Percentiles rank a stretch among this genome's conserved stretches.
Evolutionary conservation across 768 basidiomycete genomes (phyloP).

Genomic region (Amanita thiersii): DNA sequence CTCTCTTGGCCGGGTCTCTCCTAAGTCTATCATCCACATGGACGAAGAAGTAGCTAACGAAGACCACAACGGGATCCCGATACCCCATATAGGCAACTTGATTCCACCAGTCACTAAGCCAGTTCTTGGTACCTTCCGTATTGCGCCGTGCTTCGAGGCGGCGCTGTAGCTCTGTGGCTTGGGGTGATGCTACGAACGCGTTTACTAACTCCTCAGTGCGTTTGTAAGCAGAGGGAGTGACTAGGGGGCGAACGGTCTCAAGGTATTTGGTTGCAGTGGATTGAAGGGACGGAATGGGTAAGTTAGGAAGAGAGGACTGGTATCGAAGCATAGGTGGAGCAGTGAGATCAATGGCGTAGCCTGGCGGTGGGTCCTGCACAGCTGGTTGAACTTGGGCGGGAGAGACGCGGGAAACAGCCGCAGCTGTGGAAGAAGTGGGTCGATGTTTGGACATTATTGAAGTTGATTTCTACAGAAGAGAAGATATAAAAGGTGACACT

Average conservation of each 20-base stretch:
- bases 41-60: slow-evolving; percentile 92
- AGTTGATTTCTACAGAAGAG: too few relatives aligned
- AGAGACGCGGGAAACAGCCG: too few relatives aligned
- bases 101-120: slow-evolving; percentile 99
- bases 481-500: too few relatives aligned
- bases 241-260: slow-evolving; percentile 71
- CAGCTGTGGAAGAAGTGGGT: not conserved
- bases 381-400: too few relatives aligned
- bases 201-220: slow-evolving; percentile 52
- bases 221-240: slow-evolving; percentile 54
- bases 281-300: slow-evolving; percentile 79
- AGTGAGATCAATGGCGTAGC: slow-evolving; percentile 40
- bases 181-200: slow-evolving; percentile 62
- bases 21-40: slow-evolving; percentile 61
- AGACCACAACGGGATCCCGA: slow-evolving; percentile 85
- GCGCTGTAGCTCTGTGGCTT: slow-evolving; percentile 64
- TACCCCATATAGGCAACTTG: slow-evolving; percentile 84
- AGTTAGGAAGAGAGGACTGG: slow-evolving; percentile 61
- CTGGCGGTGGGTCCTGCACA: slow-evolving; percentile 16
- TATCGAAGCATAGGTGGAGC: slow-evolving; percentile 65
- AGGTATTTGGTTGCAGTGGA: slow-evolving; percentile 88
- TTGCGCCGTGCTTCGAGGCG: slow-evolving; percentile 71
- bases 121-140: slow-evolving; percentile 52
- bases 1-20: slow-evolving; percentile 56
- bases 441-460: slow-evolving; percentile 3